A percentile compares a stretch with the other conserved stretches of the same genome.
Conservation (phyloP, 176 grass and related monocot species). For the Cenchrus fungigraminus region DNA sequence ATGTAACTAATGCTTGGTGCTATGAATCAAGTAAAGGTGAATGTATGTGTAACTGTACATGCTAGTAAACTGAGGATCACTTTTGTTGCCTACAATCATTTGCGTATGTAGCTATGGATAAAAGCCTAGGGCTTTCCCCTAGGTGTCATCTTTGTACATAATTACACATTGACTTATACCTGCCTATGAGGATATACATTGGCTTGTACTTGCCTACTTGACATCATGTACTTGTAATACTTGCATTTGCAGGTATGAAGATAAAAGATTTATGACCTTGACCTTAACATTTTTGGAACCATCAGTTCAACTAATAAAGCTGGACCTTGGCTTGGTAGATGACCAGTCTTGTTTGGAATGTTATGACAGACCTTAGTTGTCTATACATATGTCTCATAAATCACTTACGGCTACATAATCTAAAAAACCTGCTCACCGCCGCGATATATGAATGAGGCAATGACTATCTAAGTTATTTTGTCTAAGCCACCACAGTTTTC, state of each 20-base stretch:
- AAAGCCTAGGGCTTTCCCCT: not conserved
- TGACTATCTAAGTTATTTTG: not conserved
- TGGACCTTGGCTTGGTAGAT: slow-evolving; percentile 9
- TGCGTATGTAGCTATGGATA: not conserved
- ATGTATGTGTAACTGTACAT: slow-evolving; percentile 11
- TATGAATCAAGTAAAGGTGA: not conserved
- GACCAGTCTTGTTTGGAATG: slow-evolving; percentile 1
- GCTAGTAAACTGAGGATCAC: slow-evolving; percentile 14
- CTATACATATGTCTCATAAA: not conserved
- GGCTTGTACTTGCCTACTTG: slow-evolving; percentile 8
- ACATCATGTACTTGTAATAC: not conserved
- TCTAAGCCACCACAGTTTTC: not conserved
- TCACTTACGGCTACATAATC: slow-evolving; percentile 15
- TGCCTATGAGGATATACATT: not conserved
- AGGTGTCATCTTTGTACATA: not conserved
- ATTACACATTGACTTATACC: not conserved
- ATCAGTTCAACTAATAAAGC: not conserved
- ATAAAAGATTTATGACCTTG: not conserved
- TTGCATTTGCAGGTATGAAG: not conserved
- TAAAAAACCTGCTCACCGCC: not conserved
- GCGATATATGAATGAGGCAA: not conserved
- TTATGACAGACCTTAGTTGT: not conserved
- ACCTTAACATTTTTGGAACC: not conserved
- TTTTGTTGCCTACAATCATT: slow-evolving; percentile 12
- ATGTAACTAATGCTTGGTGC: not conserved